Base-by-base conservation (phyloP, 2,329 filamentous ascomycete species). In the Stemphylium vesicarium region DNA sequence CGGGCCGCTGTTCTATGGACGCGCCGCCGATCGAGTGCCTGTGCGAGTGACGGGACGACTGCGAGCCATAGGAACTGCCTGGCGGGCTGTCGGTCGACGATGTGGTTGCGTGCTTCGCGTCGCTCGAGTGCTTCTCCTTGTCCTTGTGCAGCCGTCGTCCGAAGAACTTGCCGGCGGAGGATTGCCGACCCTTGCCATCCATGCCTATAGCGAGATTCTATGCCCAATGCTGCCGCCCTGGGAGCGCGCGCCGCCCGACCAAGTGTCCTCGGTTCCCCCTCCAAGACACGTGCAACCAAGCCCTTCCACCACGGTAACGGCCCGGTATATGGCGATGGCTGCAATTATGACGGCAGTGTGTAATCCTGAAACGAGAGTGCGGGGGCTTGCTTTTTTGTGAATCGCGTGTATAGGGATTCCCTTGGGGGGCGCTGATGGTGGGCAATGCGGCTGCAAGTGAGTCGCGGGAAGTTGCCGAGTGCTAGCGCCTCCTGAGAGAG, bases 161-260 rank as follows among this genome's bases (percentile, higher is more conserved):
- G 80, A 97, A 97, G 81, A 97, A 92, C 60, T 88, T 89, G 73
- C 86, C 84, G 73, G 87, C 88, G 71, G 91, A 92, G 63, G 90
- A 92, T 81, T 94, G 90, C 77, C 90, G 87, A 70, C 88, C 83
- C 80, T 93, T 92, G 80, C 91, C 88, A 80, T 89, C 82, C 73
- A 85, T 68, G 33, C 45, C 54, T 67, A 59, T 64, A 56, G 33
- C 41, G 48, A 55, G 55, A 41, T 39, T 50, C 52, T 60, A 56
- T 60, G 59, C 57, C 53, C 47, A 43, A 50, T 48, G 50, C 56
- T 45, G 51, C 47, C 45, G 40, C 40, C 49, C 51, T 42, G 20
- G 41, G 50, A 53, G 49, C 53, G 43, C 41, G 56, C 41, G 56
- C 50, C 51, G 58, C 56, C 51, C 53, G 43, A 38, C 53, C 7